Evolutionary conservation across 441 rosid genomes (phyloP).

Genomic region (Rhodomyrtus psidioides): DNA sequence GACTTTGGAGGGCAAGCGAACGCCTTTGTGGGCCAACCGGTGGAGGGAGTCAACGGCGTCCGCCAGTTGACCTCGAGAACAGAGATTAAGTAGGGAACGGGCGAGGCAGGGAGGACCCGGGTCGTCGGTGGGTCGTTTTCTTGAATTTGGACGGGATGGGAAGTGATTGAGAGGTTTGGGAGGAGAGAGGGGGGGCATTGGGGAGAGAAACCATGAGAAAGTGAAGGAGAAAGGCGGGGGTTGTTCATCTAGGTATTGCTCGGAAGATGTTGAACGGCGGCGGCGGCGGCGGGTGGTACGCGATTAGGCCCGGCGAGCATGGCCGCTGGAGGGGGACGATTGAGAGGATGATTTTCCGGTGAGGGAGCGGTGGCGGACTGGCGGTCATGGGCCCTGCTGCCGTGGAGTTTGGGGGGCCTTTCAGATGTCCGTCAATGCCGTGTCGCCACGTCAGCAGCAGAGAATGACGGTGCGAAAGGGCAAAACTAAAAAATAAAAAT

Average conservation of each 20-base stretch:
- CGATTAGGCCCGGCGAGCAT: slow-evolving; percentile 28
- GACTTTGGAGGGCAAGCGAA: slow-evolving; percentile 40
- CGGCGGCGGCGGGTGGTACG: not conserved
- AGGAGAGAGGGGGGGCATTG: slow-evolving; percentile 27
- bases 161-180: slow-evolving; percentile 7
- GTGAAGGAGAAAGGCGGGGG: not conserved
- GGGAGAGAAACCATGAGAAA: slow-evolving; percentile 39
- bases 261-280: not conserved
- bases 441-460: not conserved
- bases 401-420: not conserved
- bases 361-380: not conserved
- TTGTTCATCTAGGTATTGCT: slow-evolving; percentile 1
- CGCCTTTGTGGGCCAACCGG: slow-evolving; percentile 37
- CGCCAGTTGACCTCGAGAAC: slow-evolving; percentile 26
- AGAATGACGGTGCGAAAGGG: not conserved
- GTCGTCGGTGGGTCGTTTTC: not conserved
- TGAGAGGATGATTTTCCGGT: not conserved
- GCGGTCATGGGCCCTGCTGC: not conserved
- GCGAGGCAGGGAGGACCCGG: slow-evolving; percentile 20
- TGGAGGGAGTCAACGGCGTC: slow-evolving; percentile 49
- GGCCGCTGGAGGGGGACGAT: slow-evolving; percentile 12
- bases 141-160: not conserved
- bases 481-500: no score
- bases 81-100: slow-evolving; percentile 26
- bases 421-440: no score